Conservation (phyloP, 257 asterid genomes). For the Coffea canephora region DNA sequence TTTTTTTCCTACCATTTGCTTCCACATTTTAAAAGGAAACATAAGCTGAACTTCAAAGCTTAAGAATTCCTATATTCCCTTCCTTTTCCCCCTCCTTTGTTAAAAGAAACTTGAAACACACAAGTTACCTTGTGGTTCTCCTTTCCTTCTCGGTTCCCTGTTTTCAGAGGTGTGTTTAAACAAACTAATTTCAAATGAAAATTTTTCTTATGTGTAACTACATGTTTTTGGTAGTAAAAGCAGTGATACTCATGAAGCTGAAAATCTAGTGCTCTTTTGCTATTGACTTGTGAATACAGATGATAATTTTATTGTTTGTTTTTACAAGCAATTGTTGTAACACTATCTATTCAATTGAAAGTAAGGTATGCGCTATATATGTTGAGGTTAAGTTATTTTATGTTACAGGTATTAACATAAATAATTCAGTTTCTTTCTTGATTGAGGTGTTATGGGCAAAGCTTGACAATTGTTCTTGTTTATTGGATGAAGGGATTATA, state of each 20-base stretch:
- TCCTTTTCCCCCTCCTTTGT: no score
- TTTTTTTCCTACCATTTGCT: neutral
- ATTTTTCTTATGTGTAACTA: neutral
- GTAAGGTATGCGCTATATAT: neutral
- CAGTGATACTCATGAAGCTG: neutral
- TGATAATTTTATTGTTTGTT: neutral
- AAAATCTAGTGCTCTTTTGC: neutral
- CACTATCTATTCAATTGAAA: neutral
- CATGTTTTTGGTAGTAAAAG: neutral
- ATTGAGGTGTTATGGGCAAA: neutral
- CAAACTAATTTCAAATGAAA: no score
- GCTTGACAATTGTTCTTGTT: neutral
- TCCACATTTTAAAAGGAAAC: neutral
- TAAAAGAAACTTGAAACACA: neutral
- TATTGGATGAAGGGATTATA: neutral
- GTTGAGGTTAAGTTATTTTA: neutral
- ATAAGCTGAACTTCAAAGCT: no score
- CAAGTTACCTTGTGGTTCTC: neutral
- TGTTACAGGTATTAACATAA: neutral
- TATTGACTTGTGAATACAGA: neutral
- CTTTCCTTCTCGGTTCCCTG: neutral
- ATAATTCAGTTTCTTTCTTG: neutral
- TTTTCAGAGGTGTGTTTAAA: no score
- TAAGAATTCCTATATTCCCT: neutral
- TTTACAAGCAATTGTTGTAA: neutral